phyloP scores from a whole-genome alignment of 2,329 filamentous ascomycete species.

The Grosmannia serpens region DNA sequence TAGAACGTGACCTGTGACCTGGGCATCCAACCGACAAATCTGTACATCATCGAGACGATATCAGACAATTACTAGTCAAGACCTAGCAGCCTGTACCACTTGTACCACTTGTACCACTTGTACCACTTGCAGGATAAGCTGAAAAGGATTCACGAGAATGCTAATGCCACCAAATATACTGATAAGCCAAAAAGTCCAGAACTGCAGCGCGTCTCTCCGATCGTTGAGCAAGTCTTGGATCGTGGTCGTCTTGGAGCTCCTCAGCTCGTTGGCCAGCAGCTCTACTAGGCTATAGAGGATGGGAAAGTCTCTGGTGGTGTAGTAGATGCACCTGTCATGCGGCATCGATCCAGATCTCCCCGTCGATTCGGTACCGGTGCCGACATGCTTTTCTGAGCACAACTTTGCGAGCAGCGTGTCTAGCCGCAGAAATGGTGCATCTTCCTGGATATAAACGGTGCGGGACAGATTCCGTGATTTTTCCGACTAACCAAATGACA shows the following conservation, averaged over 20 bases:
- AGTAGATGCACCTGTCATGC: not conserved
- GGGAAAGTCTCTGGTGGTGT: not conserved
- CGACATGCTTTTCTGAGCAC: not conserved
- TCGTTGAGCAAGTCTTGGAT: not conserved
- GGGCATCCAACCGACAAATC: no score
- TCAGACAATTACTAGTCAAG: no score
- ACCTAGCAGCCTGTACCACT: no score
- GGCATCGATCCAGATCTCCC: no score
- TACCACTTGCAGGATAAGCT: no score
- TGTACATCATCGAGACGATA: no score
- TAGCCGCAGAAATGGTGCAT: not conserved
- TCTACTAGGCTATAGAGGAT: not conserved
- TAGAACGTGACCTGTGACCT: no score
- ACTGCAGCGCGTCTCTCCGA: not conserved
- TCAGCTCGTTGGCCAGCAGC: not conserved
- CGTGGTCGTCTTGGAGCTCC: not conserved
- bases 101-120: no score
- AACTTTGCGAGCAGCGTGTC: not conserved
- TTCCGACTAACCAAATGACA: not conserved
- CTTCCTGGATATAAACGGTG: not conserved
- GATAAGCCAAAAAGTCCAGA: not conserved
- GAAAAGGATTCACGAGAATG: no score
- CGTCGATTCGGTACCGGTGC: no score
- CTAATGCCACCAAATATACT: not conserved
- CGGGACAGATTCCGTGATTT: not conserved